These are phyloP conservation scores for Zhuliangozyma parablackwelliae DNA, from an alignment of 1,139 yeast genomes.

Conservation along the genomic window DNA sequence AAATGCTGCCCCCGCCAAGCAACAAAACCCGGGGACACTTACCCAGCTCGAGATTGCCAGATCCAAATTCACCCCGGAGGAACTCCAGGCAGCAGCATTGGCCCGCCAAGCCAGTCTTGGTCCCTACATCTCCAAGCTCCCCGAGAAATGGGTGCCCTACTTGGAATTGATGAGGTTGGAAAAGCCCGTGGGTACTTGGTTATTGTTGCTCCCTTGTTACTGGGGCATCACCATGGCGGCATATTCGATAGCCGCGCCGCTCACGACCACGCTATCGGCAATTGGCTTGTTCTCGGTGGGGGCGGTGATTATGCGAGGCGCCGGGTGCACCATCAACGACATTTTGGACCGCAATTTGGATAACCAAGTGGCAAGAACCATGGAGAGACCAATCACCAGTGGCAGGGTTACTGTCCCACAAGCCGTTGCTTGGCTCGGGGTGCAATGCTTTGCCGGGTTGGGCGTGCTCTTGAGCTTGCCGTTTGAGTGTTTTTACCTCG, in stretches of 20 bases:
- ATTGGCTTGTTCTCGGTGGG: slow-evolving; percentile 74
- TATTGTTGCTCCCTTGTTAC: slow-evolving; percentile 71
- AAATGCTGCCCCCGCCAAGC: slow-evolving; percentile 1
- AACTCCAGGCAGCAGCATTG: slow-evolving; percentile 51
- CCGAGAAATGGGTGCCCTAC: slow-evolving; percentile 75
- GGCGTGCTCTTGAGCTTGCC: slow-evolving; percentile 73
- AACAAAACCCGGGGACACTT: slow-evolving; percentile 1
- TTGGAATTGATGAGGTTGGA: slow-evolving; percentile 89
- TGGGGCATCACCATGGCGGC: slow-evolving; percentile 91
- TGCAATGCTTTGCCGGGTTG: slow-evolving; percentile 73
- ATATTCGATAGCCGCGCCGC: slow-evolving; percentile 62
- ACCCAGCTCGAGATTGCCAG: slow-evolving; percentile 9
- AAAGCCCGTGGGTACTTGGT: slow-evolving; percentile 89
- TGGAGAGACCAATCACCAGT: slow-evolving; percentile 86
- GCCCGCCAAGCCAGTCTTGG: slow-evolving; percentile 59
- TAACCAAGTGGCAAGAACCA: slow-evolving; percentile 78
- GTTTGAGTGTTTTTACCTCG: slow-evolving; percentile 73
- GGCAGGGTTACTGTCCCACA: slow-evolving; percentile 70
- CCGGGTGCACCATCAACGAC: slow-evolving; percentile 96
- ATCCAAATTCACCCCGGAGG: slow-evolving; percentile 45
- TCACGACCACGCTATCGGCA: slow-evolving; percentile 55
- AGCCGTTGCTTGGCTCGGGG: slow-evolving; percentile 72
- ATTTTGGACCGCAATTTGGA: slow-evolving; percentile 80
- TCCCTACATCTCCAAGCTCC: slow-evolving; percentile 53
- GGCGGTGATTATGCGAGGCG: slow-evolving; percentile 90